These are phyloP conservation scores for Miscanthus lutarioriparius DNA, from an alignment of 176 grass and related monocot genomes.

Conservation along the genomic window DNA sequence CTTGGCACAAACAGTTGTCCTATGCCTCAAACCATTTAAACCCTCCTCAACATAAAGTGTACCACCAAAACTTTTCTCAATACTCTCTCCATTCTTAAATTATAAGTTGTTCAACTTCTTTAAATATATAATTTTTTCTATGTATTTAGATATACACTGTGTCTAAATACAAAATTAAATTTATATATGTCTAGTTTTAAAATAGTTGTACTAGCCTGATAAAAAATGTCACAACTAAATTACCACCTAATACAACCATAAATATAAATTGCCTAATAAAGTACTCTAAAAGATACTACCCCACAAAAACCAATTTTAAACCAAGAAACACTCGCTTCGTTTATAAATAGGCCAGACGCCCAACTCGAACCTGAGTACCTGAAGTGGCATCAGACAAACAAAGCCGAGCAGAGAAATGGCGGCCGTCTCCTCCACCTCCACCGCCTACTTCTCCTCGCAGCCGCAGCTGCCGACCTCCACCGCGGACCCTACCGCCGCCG, in stretches of 20 bases:
- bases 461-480: constrained; percentile 30
- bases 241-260: neutral
- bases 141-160: too few species aligned
- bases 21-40: too few species aligned
- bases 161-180: too few species aligned
- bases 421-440: constrained; percentile 30
- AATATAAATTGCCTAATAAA: neutral
- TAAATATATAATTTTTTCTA: too few species aligned
- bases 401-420: constrained; percentile 32
- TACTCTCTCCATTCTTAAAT: too few species aligned
- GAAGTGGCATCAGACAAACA: neutral
- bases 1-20: too few species aligned
- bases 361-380: neutral
- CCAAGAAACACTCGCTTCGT: neutral
- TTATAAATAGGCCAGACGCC: constrained; percentile 42
- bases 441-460: constrained; percentile 53
- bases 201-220: neutral
- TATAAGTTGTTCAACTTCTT: too few species aligned
- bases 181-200: neutral
- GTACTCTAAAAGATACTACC: neutral
- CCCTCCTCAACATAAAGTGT: too few species aligned
- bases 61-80: too few species aligned
- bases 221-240: neutral
- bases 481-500: neutral
- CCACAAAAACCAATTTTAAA: neutral